Evolutionary conservation across 768 basidiomycete genomes (phyloP).

Genomic region (Kwoniella sp.): DNA sequence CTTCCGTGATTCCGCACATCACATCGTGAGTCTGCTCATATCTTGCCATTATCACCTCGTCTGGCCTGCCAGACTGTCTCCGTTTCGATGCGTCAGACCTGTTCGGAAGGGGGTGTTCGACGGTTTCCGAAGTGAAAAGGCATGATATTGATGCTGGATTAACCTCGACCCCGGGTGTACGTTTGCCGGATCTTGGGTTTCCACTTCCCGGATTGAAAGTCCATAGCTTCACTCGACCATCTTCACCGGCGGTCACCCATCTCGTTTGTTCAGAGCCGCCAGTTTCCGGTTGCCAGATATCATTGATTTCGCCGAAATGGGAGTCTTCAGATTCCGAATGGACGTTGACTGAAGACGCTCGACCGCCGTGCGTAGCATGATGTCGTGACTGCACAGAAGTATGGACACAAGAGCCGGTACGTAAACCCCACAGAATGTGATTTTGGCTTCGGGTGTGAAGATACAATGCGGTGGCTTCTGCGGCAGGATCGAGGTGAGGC

Average conservation of each 20-base stretch:
- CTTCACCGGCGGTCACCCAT: constrained; percentile 47
- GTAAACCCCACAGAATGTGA: constrained; percentile 45
- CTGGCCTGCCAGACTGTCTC: constrained; percentile 27
- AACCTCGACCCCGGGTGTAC: constrained; percentile 15
- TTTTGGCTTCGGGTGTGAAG: constrained; percentile 32
- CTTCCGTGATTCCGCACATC: constrained; percentile 41
- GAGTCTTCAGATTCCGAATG: constrained; percentile 23
- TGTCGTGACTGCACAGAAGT: constrained; percentile 39
- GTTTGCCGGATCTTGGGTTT: constrained; percentile 21
- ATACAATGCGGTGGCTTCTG: constrained; percentile 31
- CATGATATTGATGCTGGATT: constrained; percentile 25
- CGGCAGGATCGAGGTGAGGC: constrained; percentile 30
- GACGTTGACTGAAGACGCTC: constrained; percentile 41
- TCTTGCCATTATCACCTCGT: constrained; percentile 40
- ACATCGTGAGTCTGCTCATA: constrained; percentile 32
- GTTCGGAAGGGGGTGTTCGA: constrained; percentile 16
- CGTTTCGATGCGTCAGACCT: constrained; percentile 40
- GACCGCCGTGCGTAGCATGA: constrained; percentile 36
- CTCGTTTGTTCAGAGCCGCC: constrained; percentile 1
- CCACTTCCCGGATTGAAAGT: constrained; percentile 15
- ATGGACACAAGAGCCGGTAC: constrained; percentile 40
- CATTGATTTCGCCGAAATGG: constrained; percentile 36
- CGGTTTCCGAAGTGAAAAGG: constrained; percentile 29
- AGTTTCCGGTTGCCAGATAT: constrained; percentile 38
- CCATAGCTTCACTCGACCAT: constrained; percentile 51